phyloP scores from a whole-genome alignment of 2,329 filamentous ascomycete genomes.

The Aspergillus tanneri region DNA sequence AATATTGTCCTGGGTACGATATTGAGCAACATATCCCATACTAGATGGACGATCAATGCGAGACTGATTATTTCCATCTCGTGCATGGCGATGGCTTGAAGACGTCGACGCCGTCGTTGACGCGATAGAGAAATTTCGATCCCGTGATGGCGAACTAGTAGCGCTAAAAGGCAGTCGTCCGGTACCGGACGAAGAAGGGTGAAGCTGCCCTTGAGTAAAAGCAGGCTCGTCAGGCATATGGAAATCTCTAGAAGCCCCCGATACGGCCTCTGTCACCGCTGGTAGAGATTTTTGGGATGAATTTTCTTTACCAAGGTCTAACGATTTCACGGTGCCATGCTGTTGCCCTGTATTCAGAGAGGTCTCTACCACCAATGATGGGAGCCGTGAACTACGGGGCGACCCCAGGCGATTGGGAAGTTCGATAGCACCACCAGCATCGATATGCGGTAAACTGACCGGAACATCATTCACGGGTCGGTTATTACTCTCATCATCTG shows the following conservation, averaged over 20 bases:
- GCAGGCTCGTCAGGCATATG: conserved; percentile 14
- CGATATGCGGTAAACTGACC: conserved; percentile 60
- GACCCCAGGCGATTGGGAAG: conserved; percentile 64
- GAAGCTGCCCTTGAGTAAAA: conserved; percentile 22
- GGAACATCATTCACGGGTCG: conserved; percentile 29
- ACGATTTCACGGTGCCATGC: conserved; percentile 17
- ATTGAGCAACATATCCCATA: conserved; percentile 51
- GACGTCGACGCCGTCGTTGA: conserved; percentile 39
- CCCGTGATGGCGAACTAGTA: conserved; percentile 36
- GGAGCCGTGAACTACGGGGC: conserved; percentile 52
- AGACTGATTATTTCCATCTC: conserved; percentile 24
- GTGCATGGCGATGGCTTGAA: conserved; percentile 35
- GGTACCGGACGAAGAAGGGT: conserved; percentile 28
- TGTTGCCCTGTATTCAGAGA: conserved; percentile 64
- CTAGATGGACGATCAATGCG: conserved; percentile 45
- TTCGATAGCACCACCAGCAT: conserved; percentile 60
- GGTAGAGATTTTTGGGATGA: conserved; percentile 16
- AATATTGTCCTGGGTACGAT: conserved; percentile 51
- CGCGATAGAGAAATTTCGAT: conserved; percentile 38
- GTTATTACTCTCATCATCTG: conserved; percentile 21
- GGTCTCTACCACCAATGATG: conserved; percentile 33
- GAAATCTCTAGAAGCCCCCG: conserved; percentile 11
- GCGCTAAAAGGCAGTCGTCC: conserved; percentile 46
- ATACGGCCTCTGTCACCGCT: conserved; percentile 21
- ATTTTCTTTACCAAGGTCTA: conserved; percentile 16